Evolutionary conservation across 1,139 yeast species (phyloP).

Genomic region (Candida dubliniensis): DNA sequence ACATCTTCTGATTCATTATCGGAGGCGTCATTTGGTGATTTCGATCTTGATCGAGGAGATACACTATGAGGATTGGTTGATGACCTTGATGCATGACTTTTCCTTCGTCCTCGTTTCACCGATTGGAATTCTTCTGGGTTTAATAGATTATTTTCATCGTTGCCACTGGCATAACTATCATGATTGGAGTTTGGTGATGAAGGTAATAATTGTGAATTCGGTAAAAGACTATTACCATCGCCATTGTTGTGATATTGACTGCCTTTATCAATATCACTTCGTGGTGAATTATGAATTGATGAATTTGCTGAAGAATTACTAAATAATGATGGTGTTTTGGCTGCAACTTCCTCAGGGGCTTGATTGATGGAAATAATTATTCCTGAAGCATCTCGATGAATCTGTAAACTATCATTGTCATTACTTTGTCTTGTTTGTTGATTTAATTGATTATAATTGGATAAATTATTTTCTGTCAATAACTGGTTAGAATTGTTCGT

Average conservation of each 20-base stretch:
- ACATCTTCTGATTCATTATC: slow-evolving; percentile 15
- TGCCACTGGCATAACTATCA: not conserved
- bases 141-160: slow-evolving; percentile 19
- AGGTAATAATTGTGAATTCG: slow-evolving; percentile 21
- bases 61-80: slow-evolving; percentile 1
- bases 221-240: slow-evolving; percentile 16
- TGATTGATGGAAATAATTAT: slow-evolving; percentile 33
- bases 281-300: slow-evolving; percentile 25
- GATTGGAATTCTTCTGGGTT: slow-evolving; percentile 38
- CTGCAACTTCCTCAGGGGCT: slow-evolving; percentile 34
- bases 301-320: slow-evolving; percentile 42
- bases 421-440: not conserved
- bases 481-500: slow-evolving; percentile 11
- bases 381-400: slow-evolving; percentile 17
- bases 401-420: slow-evolving; percentile 4
- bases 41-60: slow-evolving; percentile 15
- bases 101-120: slow-evolving; percentile 35
- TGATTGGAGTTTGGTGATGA: slow-evolving; percentile 10
- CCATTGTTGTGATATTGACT: not conserved
- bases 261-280: slow-evolving; percentile 2
- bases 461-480: slow-evolving; percentile 32
- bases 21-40: slow-evolving; percentile 16
- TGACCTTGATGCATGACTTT: slow-evolving; percentile 27
- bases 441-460: slow-evolving; percentile 18
- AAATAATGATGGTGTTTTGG: slow-evolving; percentile 46